Evolutionary conservation across 2,329 filamentous ascomycete species (phyloP), one percentile per base, ranked within the genome.

Genomic region (Fusarium sp.): DNA sequence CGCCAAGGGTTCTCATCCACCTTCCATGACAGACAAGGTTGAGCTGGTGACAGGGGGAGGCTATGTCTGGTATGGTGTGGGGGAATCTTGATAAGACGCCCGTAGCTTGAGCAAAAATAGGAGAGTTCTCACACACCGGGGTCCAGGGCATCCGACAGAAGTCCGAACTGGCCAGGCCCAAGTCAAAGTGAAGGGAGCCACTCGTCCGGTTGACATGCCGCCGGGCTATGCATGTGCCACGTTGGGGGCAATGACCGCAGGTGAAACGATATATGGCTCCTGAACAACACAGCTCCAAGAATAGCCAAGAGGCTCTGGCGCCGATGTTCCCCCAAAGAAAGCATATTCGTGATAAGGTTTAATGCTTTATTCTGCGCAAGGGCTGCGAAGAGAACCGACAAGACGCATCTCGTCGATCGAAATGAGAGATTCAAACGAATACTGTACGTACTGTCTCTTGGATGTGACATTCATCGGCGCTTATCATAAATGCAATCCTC

Each of bases 81-180:
- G 70, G 66, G 64, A 73, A 63, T 39, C 57, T 66, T 72, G 64
- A 75, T 75, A 75, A 74, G 73, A 75, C 73, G 51, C 73, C 72
- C 64, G 53, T 62, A 66, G 60, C 51, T 73, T 46, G 36, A 64
- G 57, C 50, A 71, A 41, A 56, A 63, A 66, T 40, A 55, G 54
- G 51, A 67, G 60, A 55, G 23, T 23, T 23, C 23, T 23, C 60
- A 18, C 36, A 40, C 43, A 55, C 60, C 60, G 51, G 18, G 37
- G 56, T 27, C 28, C 16, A 27, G 31, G 9, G 34, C 36, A 30
- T 52, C 31, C 18, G 34, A 63, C 47, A 34, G 36, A 39, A 46
- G 37, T 16, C 36, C 18, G 47, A 53, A 34, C 27, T 59, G 48
- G 43, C 23, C 47, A 43, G 43, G 46, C 30, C 40, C 18, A 40